Conservation (phyloP, 768 basidiomycete genomes). For the Pleurotus salmoneostramineus region DNA sequence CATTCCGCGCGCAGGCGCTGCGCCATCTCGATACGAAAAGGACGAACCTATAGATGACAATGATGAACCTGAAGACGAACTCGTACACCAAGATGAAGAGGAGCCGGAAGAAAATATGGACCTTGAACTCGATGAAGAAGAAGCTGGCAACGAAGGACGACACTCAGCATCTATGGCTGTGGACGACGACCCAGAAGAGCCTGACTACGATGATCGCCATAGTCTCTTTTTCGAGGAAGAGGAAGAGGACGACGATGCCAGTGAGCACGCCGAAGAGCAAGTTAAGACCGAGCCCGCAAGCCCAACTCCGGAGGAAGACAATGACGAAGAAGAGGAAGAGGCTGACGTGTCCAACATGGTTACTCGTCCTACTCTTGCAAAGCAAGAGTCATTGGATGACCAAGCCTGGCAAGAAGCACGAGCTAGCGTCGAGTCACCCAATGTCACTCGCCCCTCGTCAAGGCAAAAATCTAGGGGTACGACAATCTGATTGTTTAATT, state of each 20-base stretch:
- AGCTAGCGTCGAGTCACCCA: neutral
- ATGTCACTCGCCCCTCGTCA: neutral
- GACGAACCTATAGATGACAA: neutral
- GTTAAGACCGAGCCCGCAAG: too few relatives aligned
- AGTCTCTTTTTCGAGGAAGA: neutral
- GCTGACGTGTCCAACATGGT: neutral
- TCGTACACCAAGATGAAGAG: neutral
- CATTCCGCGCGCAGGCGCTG: neutral
- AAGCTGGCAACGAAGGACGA: too few relatives aligned
- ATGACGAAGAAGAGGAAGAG: neutral
- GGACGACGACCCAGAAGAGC: too few relatives aligned
- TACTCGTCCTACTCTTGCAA: neutral
- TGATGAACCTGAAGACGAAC: neutral
- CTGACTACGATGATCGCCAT: neutral
- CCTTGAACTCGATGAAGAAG: neutral
- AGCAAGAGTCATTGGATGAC: slow-evolving; percentile 4
- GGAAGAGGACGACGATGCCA: slow-evolving; percentile 7
- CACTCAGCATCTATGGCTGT: too few relatives aligned
- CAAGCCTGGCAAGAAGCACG: slow-evolving; percentile 2
- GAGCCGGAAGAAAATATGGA: neutral
- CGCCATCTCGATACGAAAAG: neutral
- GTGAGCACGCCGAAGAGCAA: too few relatives aligned
- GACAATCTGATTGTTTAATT: too few relatives aligned
- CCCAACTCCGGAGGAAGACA: neutral
- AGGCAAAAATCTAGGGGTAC: neutral